Evolutionary conservation across 169 alveolate genomes (phyloP), one percentile per base, ranked within the genome.

Genomic region (Plasmodium malariae): DNA sequence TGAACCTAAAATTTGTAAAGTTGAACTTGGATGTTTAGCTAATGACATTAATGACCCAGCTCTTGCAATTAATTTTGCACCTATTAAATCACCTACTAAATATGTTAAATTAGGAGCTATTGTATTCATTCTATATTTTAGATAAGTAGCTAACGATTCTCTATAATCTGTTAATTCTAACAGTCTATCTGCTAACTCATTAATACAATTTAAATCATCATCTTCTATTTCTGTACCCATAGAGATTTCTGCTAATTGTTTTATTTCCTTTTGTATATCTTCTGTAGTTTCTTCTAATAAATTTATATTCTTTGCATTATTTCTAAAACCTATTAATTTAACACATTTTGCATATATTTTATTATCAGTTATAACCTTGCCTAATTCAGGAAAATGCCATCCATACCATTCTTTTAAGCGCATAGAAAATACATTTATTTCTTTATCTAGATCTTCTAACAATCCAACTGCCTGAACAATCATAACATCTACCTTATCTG

Each of bases 301-400:
- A 57, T 94, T 95, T 19, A 95, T 95, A 43, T 94, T 92, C 51
- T 88, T 69, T 24, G 95, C 96, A 69, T 97, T 95, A 74, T 94
- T 94, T 74, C 98, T 95, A 92, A 93, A 89, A 74, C 99, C 99
- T 65, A 98, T 96, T 19, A 87, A 80, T 59, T 96, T 89, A 36
- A 98, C 98, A 63, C 96, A 96, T 86, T 96, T 95, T 36, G 99
- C 99, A 88, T 96, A 98, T 17, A 97, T 93, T 54, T 95, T 93
- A 93, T 97, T 97, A 88, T 98, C 99, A 26, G 99, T 91, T 74
- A 97, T 97, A 49, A 98, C 98, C 93, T 97, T 98, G n/a, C 97
- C 97, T 24, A 98, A 97, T 93, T 98, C 99, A 32, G 99, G 99
- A 96, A 99, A 99, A 93, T 99, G 99, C 99, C 99, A 99, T 34